Evolutionary conservation across 805 yeast genomes (phyloP).

Genomic region (Saccharomyces kudriavzevii): DNA sequence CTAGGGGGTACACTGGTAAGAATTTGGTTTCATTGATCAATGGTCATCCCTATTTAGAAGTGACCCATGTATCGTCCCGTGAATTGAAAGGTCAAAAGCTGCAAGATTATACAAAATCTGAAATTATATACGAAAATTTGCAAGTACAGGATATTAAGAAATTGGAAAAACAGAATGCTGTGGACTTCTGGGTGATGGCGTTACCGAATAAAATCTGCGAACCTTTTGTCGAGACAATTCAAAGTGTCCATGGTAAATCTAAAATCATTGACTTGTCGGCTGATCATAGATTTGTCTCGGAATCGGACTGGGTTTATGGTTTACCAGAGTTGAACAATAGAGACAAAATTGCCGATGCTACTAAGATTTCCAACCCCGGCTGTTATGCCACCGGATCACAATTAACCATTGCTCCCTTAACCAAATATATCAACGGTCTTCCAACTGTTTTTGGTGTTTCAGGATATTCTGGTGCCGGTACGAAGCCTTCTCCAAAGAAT

Average conservation of each 20-base stretch:
- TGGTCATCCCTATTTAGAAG: conserved; percentile 77
- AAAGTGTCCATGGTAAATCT: conserved; percentile 55
- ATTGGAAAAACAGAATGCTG: conserved; percentile 66
- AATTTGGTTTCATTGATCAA: conserved; percentile 82
- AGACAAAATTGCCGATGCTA: conserved; percentile 54
- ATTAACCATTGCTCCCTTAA: conserved; percentile 79
- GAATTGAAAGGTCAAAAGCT: conserved; percentile 83
- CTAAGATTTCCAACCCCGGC: conserved; percentile 91
- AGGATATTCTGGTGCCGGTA: conserved; percentile 98
- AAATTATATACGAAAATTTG: conserved; percentile 74
- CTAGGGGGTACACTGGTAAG: conserved; percentile 96
- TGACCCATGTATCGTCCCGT: conserved; percentile 92
- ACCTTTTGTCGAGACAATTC: conserved; percentile 77
- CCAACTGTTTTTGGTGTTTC: conserved; percentile 93
- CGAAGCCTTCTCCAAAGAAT: conserved; percentile 95
- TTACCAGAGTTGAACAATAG: conserved; percentile 85
- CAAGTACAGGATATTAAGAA: conserved; percentile 77
- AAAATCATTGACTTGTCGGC: conserved; percentile 92
- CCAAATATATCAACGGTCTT: conserved; percentile 55
- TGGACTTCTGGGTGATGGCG: conserved; percentile 99
- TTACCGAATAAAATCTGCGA: conserved; percentile 95
- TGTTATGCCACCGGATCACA: conserved; percentile 99
- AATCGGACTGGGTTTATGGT: conserved; percentile 89
- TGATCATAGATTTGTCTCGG: conserved; percentile 86
- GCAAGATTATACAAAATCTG: conserved; percentile 76